Conservation (phyloP, 2,329 filamentous ascomycete species). For the Colletotrichum brevisporum region DNA sequence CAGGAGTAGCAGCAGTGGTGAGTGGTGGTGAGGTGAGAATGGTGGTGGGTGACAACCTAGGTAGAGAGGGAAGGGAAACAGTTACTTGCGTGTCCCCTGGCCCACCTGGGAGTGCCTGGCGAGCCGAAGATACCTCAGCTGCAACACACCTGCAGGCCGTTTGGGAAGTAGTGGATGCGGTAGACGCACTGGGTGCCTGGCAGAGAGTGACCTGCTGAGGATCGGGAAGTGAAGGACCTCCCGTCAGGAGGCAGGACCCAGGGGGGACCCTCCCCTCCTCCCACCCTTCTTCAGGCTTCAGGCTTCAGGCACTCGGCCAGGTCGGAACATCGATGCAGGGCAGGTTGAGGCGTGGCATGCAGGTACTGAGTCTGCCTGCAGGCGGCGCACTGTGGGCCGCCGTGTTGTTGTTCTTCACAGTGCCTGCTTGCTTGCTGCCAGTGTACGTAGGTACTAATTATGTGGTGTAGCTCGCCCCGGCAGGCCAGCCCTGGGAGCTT, state of each 20-base stretch:
- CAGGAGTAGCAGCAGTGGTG: not conserved
- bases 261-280: not conserved
- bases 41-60: no score
- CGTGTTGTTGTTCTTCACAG: constrained; percentile 20
- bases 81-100: constrained; percentile 26
- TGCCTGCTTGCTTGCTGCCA: not conserved
- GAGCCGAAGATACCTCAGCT: not conserved
- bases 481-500: no score
- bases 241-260: not conserved
- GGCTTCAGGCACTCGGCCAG: constrained; percentile 14
- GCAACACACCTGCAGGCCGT: constrained; percentile 8
- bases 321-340: constrained; percentile 35
- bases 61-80: not conserved
- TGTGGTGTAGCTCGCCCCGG: no score
- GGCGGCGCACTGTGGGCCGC: constrained; percentile 30
- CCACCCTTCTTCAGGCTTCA: no score
- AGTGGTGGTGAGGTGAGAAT: no score
- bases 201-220: constrained; percentile 6
- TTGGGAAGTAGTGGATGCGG: not conserved
- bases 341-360: constrained; percentile 39
- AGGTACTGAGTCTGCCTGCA: constrained; percentile 34
- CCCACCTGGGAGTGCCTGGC: constrained; percentile 23
- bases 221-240: not conserved
- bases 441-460: no score
- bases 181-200: constrained; percentile 17